phyloP scores from a whole-genome alignment of 306 rosid genomes.

The Acacia crassicarpa region DNA sequence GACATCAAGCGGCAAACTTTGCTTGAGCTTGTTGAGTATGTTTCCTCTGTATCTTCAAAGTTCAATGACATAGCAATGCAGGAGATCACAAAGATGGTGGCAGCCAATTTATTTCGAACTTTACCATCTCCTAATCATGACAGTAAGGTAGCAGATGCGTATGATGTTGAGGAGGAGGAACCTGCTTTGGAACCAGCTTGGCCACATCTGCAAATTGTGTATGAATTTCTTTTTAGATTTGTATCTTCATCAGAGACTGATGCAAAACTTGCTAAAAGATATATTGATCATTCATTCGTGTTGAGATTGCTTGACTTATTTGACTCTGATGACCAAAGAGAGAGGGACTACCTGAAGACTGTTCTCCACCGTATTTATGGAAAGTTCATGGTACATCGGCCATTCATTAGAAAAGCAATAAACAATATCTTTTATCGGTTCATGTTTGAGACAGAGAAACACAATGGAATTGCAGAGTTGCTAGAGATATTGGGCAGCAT shows the following conservation, averaged over 20 bases:
- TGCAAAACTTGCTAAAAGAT: slow-evolving; percentile 59
- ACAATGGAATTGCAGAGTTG: slow-evolving; percentile 1
- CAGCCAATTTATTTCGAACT: slow-evolving; percentile 54
- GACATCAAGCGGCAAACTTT: slow-evolving; percentile 57
- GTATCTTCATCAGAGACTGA: slow-evolving; percentile 60
- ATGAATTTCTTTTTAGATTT: slow-evolving; percentile 47
- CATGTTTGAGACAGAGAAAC: slow-evolving; percentile 10
- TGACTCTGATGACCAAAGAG: slow-evolving; percentile 11
- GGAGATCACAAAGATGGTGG: slow-evolving; percentile 58
- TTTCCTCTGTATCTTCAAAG: slow-evolving; percentile 47
- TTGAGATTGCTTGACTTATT: slow-evolving; percentile 5
- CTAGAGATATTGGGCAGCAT: slow-evolving; percentile 10
- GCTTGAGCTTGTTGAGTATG: slow-evolving; percentile 61
- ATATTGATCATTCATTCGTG: not conserved
- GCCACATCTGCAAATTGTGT: slow-evolving; percentile 56
- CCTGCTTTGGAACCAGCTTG: slow-evolving; percentile 58
- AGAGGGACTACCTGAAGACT: slow-evolving; percentile 8
- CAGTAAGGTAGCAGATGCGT: slow-evolving; percentile 44
- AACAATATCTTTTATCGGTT: slow-evolving; percentile 59
- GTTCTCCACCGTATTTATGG: slow-evolving; percentile 1
- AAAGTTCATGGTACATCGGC: slow-evolving; percentile 19
- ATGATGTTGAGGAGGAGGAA: slow-evolving; percentile 61
- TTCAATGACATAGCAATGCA: slow-evolving; percentile 54
- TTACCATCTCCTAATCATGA: slow-evolving; percentile 47
- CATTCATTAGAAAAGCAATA: slow-evolving; percentile 58